Evolutionary conservation across 805 yeast species (phyloP).

Genomic region (Lipomyces orientalis): DNA sequence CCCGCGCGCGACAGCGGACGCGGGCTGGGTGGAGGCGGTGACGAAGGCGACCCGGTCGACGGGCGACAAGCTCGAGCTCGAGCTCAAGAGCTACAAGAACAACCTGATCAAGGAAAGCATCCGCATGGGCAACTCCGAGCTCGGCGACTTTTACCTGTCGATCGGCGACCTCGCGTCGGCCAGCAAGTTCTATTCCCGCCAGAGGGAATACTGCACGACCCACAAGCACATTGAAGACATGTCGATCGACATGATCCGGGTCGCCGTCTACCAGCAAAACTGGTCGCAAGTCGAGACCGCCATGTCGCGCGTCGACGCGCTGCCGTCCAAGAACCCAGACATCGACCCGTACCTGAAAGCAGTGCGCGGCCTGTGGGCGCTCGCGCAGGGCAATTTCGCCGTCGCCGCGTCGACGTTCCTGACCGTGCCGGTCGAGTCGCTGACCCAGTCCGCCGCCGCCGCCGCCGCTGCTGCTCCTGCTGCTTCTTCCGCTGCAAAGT

Average conservation of each 20-base stretch:
- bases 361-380: conserved; percentile 23
- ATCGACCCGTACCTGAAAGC: conserved; percentile 24
- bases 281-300: conserved; percentile 33
- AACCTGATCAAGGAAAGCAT: conserved; percentile 36
- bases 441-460: no score
- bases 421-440: conserved; percentile 15
- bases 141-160: conserved; percentile 27
- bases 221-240: conserved; percentile 33
- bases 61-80: conserved; percentile 31
- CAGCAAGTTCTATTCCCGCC: conserved; percentile 26
- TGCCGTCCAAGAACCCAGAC: conserved; percentile 21
- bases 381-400: conserved; percentile 17
- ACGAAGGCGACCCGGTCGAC: conserved; percentile 7
- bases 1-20: conserved; percentile 19
- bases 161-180: conserved; percentile 32
- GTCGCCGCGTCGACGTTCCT: conserved; percentile 22
- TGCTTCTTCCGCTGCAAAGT: not conserved
- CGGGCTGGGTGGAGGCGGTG: conserved; percentile 24
- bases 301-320: conserved; percentile 18
- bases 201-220: conserved; percentile 35
- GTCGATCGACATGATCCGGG: conserved; percentile 31
- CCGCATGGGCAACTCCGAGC: conserved; percentile 35
- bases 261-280: conserved; percentile 27
- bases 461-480: no score
- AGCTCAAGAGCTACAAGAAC: conserved; percentile 35